A percentile compares a stretch with the other conserved stretches of the same genome.
Evolutionary conservation across 768 basidiomycete genomes (phyloP).

Genomic region (Pisolithus microcarpus): DNA sequence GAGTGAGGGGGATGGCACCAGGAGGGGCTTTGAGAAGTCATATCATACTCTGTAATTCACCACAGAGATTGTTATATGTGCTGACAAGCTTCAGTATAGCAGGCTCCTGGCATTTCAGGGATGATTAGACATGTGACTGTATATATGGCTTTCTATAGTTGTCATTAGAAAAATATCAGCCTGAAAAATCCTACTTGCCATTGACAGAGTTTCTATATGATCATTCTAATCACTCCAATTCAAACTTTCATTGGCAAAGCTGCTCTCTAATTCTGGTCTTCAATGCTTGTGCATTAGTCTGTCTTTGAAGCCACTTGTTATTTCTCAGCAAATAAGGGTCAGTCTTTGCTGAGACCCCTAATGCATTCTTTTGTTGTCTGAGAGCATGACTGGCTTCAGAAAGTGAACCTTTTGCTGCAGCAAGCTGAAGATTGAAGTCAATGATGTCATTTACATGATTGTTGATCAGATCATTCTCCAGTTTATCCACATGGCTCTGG

Average conservation of each 20-base stretch:
- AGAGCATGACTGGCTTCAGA: neutral
- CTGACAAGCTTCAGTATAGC: constrained; percentile 16
- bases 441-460: neutral
- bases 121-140: constrained; percentile 19
- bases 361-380: neutral
- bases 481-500: neutral
- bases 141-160: constrained; percentile 19
- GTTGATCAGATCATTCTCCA: neutral
- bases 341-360: constrained; percentile 1
- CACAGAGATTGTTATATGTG: constrained; percentile 25
- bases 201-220: constrained; percentile 11
- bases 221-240: constrained; percentile 11
- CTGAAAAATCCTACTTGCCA: constrained; percentile 9
- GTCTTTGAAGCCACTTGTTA: constrained; percentile 6
- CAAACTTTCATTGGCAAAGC: constrained; percentile 14
- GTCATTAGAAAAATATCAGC: neutral
- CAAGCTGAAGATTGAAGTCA: constrained; percentile 2
- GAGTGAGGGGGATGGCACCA: constrained; percentile 15
- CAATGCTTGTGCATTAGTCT: constrained; percentile 16
- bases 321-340: constrained; percentile 4
- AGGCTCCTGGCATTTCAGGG: constrained; percentile 21
- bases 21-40: constrained; percentile 15
- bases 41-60: constrained; percentile 15
- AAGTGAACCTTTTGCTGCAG: neutral
- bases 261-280: constrained; percentile 11